Evolutionary conservation across 192 early-diverging fungal genomes (phyloP), one percentile per base, ranked within the genome.

Genomic region (Entomortierella parvispora): DNA sequence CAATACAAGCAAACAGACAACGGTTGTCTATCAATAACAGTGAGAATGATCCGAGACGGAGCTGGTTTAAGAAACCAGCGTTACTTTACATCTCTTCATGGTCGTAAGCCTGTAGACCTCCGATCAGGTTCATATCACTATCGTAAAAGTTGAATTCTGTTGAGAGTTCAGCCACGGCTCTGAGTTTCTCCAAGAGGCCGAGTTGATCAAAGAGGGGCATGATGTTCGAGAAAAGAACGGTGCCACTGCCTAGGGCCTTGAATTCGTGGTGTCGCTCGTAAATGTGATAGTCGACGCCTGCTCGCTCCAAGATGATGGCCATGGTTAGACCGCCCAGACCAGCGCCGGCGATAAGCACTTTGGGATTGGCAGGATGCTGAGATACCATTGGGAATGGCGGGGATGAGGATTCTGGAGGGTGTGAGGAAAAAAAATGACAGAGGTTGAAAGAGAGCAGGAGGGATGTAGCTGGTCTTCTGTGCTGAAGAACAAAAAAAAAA

Each of bases 221-320:
- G 4, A 55, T 18, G 20, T 55, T 55, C n/a, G 32, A 18, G 32
- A 55, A 9, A 18, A 32, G 29, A 55, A 32, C 25, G 20, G 17
- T 7, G 28, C 28, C 17, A 28, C 53, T 55, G 33, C 54, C 54
- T 0, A 56, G 32, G 33, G 54, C 18, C 22, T 20, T 56, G 54
- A 56, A 29, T 40, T 56, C 33, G 33, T 34, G 54, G 33, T 29
- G 7, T 33, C 33, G 54, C 34, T 56, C 54, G 10, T 56, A 56
- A 32, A 56, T 56, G 11, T 56, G 54, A 20, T 56, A 56, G 9
- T 29, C 31, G 54, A 56, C 32, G 4, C 54, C 54, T 1, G 34
- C 34, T 11, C 34, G 31, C 20, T 56, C 54, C 20, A 56, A 33
- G 17, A 56, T 28, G 33, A 56, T 56, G 18, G 31, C 33, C 6